Percentiles rank a stretch among this genome's conserved stretches.
phyloP scores from a whole-genome alignment of 2,329 filamentous ascomycete species.

The Chaetoscypha palmicola region DNA sequence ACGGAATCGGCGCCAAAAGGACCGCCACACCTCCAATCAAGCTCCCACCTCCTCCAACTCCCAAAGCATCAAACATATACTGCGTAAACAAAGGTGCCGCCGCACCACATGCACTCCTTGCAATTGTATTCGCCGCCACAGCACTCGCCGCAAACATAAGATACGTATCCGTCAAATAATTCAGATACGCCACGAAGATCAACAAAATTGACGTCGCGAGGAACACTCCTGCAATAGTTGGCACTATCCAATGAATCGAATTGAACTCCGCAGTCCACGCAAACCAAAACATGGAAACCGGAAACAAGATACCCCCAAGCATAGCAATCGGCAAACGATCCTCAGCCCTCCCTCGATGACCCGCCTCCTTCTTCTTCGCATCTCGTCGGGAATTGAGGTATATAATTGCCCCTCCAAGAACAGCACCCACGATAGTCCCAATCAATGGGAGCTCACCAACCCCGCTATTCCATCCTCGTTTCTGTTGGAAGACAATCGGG shows the following conservation, averaged over 20 bases:
- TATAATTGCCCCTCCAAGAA: conserved; percentile 34
- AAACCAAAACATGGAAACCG: conserved; percentile 46
- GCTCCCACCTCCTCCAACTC: conserved; percentile 45
- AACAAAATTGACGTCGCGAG: conserved; percentile 36
- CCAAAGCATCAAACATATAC: conserved; percentile 37
- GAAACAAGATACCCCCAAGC: conserved; percentile 45
- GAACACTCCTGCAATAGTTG: conserved; percentile 38
- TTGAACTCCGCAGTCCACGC: conserved; percentile 44
- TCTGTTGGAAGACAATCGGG: conserved; percentile 27
- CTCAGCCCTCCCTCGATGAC: conserved; percentile 34
- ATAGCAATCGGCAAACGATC: conserved; percentile 49
- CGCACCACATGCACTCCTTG: conserved; percentile 57
- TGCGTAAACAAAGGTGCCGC: conserved; percentile 54
- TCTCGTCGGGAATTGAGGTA: conserved; percentile 40
- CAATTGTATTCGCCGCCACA: conserved; percentile 56
- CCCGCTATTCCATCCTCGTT: conserved; percentile 39
- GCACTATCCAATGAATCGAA: conserved; percentile 41
- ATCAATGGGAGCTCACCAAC: conserved; percentile 60
- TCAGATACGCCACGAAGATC: conserved; percentile 49
- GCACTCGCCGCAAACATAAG: conserved; percentile 38
- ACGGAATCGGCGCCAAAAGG: conserved; percentile 25
- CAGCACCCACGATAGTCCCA: conserved; percentile 46
- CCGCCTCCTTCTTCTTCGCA: conserved; percentile 29
- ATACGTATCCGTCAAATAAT: conserved; percentile 43
- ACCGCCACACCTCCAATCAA: conserved; percentile 44